Evolutionary conservation across 306 rosid genomes (phyloP).

Genomic region (Cicer yamashitae): DNA sequence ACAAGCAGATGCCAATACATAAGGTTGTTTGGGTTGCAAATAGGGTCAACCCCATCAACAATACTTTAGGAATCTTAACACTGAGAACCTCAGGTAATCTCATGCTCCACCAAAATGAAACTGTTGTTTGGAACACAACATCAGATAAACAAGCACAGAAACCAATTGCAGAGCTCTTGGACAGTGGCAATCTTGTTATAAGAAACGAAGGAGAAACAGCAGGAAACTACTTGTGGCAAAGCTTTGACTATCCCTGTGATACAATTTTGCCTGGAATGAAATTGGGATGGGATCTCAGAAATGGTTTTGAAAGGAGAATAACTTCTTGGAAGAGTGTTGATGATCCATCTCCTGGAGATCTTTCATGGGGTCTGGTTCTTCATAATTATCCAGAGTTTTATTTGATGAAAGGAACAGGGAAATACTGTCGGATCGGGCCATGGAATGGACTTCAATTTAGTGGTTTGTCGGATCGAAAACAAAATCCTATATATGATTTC

Average conservation of each 20-base stretch:
- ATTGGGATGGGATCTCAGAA: constrained; percentile 34
- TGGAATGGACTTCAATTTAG: constrained; percentile 46
- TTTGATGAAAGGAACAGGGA: not conserved
- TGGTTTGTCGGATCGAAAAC: constrained; percentile 7
- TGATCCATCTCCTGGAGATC: constrained; percentile 41
- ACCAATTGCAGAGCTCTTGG: constrained; percentile 37
- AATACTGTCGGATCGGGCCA: constrained; percentile 33
- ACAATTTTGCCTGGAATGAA: constrained; percentile 37
- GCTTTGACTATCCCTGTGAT: constrained; percentile 44
- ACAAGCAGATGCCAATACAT: constrained; percentile 18
- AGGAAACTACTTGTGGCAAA: constrained; percentile 44
- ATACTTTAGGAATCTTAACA: not conserved
- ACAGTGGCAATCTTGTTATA: constrained; percentile 48
- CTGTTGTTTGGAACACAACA: constrained; percentile 28
- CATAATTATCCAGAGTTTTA: constrained; percentile 42
- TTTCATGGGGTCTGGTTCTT: not conserved
- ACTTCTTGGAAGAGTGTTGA: constrained; percentile 43
- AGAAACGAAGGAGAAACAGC: constrained; percentile 35
- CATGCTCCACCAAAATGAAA: constrained; percentile 17
- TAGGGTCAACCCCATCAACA: constrained; percentile 24
- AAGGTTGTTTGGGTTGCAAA: constrained; percentile 49
- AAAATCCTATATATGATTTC: constrained; percentile 5
- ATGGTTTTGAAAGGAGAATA: not conserved
- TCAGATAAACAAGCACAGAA: constrained; percentile 18
- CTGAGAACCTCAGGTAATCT: constrained; percentile 25